Evolutionary conservation across 768 basidiomycete species (phyloP), one percentile per base, ranked within the genome.

Genomic region (Mycena venus): DNA sequence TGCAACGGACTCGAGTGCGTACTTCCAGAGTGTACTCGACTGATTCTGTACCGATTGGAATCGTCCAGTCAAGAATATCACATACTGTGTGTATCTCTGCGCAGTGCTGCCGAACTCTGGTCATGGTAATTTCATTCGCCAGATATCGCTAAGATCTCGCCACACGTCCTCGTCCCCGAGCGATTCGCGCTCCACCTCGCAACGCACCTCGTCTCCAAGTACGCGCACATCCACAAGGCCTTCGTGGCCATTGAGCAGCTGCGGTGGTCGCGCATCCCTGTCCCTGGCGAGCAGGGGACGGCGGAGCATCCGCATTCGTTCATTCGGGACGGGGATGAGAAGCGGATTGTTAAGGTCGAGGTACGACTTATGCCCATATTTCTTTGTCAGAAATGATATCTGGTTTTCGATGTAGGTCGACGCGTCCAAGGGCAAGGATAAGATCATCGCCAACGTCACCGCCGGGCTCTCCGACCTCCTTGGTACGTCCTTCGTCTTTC

Each of bases 71-170:
- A 93, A 93, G 84, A 93, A 93, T 77, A 92, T 92, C 66, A 91
- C 87, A 0, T 91, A 92, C 70, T 91, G 91, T 90, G 75, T 23
- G 86, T 81, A 36, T n/a, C 19, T 17, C 31, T 11, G 3, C n/a
- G 38, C 38, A 15, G 1, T 14, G 29, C 23, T 23, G 40, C 25
- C 6, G 11, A 25, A 32, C 44, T 47, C 58, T 44, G 60, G n/a
- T n/a, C n/a, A 23, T 2, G 21, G 10, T n/a, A 32, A 44, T 21
- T 67, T 15, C 29, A 31, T 42, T 10, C 25, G 63, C 15, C 68
- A 95, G 94, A 94, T 77, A 84, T 97, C 23, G 96, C 97, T 31
- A 99, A 99, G 84, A 89, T 91, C 15, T 98, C 97, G 0, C 96
- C 96, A 4, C 89, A 98, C 78, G 90, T 98, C 70, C 90, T 98